phyloP scores from a whole-genome alignment of 345 rosid genomes.

The Arabis alpina region DNA sequence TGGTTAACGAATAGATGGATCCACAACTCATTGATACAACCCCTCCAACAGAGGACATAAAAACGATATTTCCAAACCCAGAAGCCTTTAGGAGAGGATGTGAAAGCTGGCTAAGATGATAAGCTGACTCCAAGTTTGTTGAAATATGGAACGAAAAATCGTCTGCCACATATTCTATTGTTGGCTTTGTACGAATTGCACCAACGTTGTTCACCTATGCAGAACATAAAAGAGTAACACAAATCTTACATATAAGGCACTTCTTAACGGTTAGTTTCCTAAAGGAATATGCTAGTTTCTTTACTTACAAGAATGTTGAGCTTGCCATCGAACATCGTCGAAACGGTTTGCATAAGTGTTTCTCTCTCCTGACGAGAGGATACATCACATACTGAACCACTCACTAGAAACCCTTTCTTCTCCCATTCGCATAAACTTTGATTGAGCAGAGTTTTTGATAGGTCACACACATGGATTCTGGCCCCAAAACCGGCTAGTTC shows the following conservation, averaged over 20 bases:
- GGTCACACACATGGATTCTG: slow-evolving; percentile 26
- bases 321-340: neutral
- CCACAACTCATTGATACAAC: slow-evolving; percentile 23
- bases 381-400: slow-evolving; percentile 40
- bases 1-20: slow-evolving; percentile 47
- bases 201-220: slow-evolving; percentile 60
- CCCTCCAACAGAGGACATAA: slow-evolving; percentile 52
- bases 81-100: slow-evolving; percentile 56
- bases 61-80: slow-evolving; percentile 53
- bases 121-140: slow-evolving; percentile 55
- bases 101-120: slow-evolving; percentile 56
- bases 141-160: slow-evolving; percentile 47
- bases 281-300: slow-evolving; percentile 31
- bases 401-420: slow-evolving; percentile 34
- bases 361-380: slow-evolving; percentile 32
- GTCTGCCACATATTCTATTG: slow-evolving; percentile 49
- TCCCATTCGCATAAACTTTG: slow-evolving; percentile 26
- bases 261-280: neutral
- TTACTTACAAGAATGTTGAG: slow-evolving; percentile 17
- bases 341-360: slow-evolving; percentile 26
- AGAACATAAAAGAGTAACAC: neutral
- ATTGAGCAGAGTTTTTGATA: slow-evolving; percentile 1
- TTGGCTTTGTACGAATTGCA: slow-evolving; percentile 41
- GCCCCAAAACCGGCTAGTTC: slow-evolving; percentile 35
- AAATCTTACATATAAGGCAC: too few species aligned